These are phyloP conservation scores for Colletotrichum lini DNA, from an alignment of 2,329 filamentous ascomycete species.

Conservation along the genomic window DNA sequence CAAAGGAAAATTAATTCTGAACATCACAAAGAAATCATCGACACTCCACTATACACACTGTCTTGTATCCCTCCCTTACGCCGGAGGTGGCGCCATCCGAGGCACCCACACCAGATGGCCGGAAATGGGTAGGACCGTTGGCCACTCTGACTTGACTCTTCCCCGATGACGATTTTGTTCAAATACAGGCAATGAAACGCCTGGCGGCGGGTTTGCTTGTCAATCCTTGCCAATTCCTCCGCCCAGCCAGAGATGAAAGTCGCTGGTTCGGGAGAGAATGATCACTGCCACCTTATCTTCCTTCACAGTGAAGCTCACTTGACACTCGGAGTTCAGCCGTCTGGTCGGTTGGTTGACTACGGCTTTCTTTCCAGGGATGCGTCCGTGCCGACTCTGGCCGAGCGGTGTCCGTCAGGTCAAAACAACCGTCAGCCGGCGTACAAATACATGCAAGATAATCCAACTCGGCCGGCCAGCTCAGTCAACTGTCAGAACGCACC, in stretches of 20 bases:
- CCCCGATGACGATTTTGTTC: neutral
- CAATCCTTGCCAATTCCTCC: neutral
- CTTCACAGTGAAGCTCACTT: too few species aligned
- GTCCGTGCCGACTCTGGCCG: neutral
- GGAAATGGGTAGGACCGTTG: neutral
- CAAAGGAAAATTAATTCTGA: too few species aligned
- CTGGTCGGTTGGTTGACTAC: neutral
- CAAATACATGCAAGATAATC: too few species aligned
- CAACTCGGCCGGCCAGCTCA: neutral
- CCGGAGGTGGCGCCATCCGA: conserved; percentile 1
- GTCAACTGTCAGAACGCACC: neutral
- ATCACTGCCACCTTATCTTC: neutral
- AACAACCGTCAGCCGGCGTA: too few species aligned
- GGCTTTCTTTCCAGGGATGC: neutral
- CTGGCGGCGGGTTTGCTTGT: neutral
- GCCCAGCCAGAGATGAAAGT: neutral
- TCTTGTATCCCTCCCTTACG: too few species aligned
- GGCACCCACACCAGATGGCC: neutral
- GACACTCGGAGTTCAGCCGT: neutral
- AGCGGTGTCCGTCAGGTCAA: neutral
- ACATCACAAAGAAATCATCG: too few species aligned
- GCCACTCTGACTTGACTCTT: neutral
- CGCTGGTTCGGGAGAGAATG: neutral
- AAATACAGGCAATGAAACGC: neutral
- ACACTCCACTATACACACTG: too few species aligned